phyloP scores from a whole-genome alignment of 208 protist genomes.

The Wallacemonas sp. region DNA sequence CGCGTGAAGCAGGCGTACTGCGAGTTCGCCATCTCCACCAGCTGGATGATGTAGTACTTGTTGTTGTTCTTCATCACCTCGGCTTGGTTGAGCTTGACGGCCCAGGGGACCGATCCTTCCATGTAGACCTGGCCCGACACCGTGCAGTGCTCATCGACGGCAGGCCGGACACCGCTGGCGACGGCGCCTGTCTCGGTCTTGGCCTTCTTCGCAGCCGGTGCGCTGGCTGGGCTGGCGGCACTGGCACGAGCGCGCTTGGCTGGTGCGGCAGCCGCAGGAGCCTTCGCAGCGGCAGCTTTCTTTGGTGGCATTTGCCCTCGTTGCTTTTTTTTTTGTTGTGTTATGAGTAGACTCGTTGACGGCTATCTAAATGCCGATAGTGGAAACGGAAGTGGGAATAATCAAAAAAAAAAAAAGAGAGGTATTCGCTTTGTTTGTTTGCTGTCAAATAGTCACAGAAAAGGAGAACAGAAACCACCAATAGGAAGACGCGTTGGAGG shows the following conservation, averaged over 20 bases:
- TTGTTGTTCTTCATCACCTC: slow-evolving; percentile 76
- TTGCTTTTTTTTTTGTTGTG: too few relatives aligned
- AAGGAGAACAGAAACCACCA: background rate
- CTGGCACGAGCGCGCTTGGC: slow-evolving; percentile 11
- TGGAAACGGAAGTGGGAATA: background rate
- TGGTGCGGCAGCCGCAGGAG: background rate
- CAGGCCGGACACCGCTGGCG: background rate
- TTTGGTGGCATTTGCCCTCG: slow-evolving; percentile 1
- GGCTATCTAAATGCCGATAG: background rate
- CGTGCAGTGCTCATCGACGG: slow-evolving; percentile 24
- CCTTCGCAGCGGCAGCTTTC: slow-evolving; percentile 1
- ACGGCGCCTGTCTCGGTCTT: background rate
- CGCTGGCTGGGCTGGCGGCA: background rate
- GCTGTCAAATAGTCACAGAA: background rate
- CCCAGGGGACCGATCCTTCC: slow-evolving; percentile 15
- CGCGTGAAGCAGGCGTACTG: slow-evolving; percentile 51
- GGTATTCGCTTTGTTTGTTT: background rate
- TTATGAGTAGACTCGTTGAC: too few relatives aligned
- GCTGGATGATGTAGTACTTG: slow-evolving; percentile 79
- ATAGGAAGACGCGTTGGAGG: too few relatives aligned
- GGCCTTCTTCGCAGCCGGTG: slow-evolving; percentile 12
- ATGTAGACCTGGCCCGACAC: slow-evolving; percentile 9
- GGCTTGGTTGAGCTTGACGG: slow-evolving; percentile 80
- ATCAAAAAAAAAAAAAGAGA: background rate
- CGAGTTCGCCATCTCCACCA: slow-evolving; percentile 31